Conservation (phyloP, 2,329 filamentous ascomycete species). For the Pseudofabraea citricarpa region DNA sequence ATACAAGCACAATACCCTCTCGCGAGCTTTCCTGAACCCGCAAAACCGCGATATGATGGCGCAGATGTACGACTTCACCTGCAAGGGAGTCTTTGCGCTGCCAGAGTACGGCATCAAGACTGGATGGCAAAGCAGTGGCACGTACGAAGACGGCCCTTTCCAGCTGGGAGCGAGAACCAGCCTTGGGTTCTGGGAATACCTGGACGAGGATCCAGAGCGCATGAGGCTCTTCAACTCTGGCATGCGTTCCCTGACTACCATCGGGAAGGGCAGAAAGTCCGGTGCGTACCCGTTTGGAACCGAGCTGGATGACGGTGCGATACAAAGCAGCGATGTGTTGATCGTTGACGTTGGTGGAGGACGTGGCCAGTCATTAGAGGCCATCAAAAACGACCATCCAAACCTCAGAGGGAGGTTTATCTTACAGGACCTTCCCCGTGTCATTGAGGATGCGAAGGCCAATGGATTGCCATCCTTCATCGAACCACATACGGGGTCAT, state of each 20-base stretch:
- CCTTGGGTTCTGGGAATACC: slow-evolving; percentile 12
- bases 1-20: slow-evolving; percentile 20
- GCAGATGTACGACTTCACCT: slow-evolving; percentile 19
- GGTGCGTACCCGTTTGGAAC: slow-evolving; percentile 14
- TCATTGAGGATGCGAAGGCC: slow-evolving; percentile 8
- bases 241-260: slow-evolving; percentile 17
- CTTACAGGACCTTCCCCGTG: slow-evolving; percentile 17
- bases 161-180: too few relatives aligned
- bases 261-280: slow-evolving; percentile 7
- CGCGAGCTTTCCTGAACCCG: slow-evolving; percentile 14
- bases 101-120: too few relatives aligned
- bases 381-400: slow-evolving; percentile 7
- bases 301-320: slow-evolving; percentile 12
- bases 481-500: slow-evolving; percentile 25
- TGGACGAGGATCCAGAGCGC: slow-evolving; percentile 18
- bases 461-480: slow-evolving; percentile 15
- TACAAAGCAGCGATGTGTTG: slow-evolving; percentile 20
- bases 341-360: slow-evolving; percentile 15
- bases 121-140: too few relatives aligned
- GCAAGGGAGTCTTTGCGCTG: slow-evolving; percentile 14
- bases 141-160: too few relatives aligned
- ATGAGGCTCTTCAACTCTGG: slow-evolving; percentile 25
- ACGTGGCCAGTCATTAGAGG: slow-evolving; percentile 8
- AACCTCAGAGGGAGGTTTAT: slow-evolving; percentile 15
- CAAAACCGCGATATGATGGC: slow-evolving; percentile 20